phyloP scores from a whole-genome alignment of 192 early-diverging fungal species.

The Phycomyces blakesleeanus region DNA sequence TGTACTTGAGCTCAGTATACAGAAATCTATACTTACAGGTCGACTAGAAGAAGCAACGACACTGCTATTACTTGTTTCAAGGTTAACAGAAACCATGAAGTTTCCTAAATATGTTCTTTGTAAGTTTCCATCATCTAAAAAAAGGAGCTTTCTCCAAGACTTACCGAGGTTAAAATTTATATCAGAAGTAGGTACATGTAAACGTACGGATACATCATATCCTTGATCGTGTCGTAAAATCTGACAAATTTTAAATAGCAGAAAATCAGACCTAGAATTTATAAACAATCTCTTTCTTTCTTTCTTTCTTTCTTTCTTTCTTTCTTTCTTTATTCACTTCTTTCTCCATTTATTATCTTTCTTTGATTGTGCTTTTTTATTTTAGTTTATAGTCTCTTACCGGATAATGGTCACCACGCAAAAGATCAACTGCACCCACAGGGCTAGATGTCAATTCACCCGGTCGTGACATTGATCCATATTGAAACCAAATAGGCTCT shows the following conservation, averaged over 20 bases:
- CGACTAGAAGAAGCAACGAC: constrained; percentile 40
- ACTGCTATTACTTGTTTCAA: constrained; percentile 31
- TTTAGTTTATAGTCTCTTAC: no score
- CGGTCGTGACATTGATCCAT: background rate
- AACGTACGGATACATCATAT: constrained; percentile 17
- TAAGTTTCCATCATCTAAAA: background rate
- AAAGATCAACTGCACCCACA: background rate
- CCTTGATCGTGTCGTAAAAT: constrained; percentile 22
- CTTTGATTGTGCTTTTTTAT: no score
- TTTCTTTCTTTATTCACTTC: no score
- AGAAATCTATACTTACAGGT: constrained; percentile 38
- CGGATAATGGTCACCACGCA: background rate
- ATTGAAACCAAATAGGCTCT: constrained; percentile 23
- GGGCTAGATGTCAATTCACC: background rate
- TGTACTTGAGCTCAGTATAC: no score
- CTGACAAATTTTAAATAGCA: no score
- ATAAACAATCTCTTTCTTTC: background rate
- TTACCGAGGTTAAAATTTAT: constrained; percentile 26
- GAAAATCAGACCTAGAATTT: background rate
- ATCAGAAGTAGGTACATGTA: constrained; percentile 29
- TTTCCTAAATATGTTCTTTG: constrained; percentile 22
- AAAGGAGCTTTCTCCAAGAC: no score
- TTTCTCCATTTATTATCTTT: no score
- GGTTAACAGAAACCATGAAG: constrained; percentile 36
- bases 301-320: no score